Evolutionary conservation across 169 alveolate genomes (phyloP), one percentile per base, ranked within the genome.

Genomic region (Eimeria maxima): DNA sequence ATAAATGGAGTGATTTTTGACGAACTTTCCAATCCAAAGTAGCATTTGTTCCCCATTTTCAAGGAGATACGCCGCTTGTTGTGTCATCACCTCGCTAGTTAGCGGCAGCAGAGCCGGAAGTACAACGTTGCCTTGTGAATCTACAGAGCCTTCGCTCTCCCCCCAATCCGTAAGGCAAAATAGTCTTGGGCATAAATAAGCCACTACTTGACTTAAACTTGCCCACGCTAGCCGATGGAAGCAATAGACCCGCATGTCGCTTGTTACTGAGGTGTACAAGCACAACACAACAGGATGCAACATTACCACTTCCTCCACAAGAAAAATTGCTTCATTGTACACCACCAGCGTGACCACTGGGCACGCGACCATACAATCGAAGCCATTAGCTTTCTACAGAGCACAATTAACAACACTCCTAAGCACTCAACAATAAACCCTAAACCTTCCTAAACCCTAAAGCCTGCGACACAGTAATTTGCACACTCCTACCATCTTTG

Each of bases 11-110:
- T 27, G 53, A 69, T 8, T 16, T 22, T 6, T 45, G n/a, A 50
- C 1, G 7, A 90, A 97, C 98, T 98, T 97, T 84, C 99, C 99
- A 55, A 98, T 97, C 99, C 99, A 98, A 80, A 98, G 95, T 24
- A 97, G 88, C 97, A 98, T 97, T 42, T 95, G 81, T 92, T 98
- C 99, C 27, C 99, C 99, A 91, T 98, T 98, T 74, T 98, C 99
- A 50, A 98, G 95, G 38, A 98, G 96, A 95, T 97, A 98, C 38
- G 98, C 98, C 20, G 97, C 98, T 42, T 98, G 99, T 92, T 95
- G 98, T 27, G 98, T 97, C 97, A 98, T 97, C 50, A 95, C 95
- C 57, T 98, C 98, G 67, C 97, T 97, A 2, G 99, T 97, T 27
- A 98, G 97, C 84, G 97, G 97, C 90, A 98, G 94, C 27, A 96